phyloP scores from a whole-genome alignment of 106 monocot genomes.

The Platanthera zijinensis region DNA sequence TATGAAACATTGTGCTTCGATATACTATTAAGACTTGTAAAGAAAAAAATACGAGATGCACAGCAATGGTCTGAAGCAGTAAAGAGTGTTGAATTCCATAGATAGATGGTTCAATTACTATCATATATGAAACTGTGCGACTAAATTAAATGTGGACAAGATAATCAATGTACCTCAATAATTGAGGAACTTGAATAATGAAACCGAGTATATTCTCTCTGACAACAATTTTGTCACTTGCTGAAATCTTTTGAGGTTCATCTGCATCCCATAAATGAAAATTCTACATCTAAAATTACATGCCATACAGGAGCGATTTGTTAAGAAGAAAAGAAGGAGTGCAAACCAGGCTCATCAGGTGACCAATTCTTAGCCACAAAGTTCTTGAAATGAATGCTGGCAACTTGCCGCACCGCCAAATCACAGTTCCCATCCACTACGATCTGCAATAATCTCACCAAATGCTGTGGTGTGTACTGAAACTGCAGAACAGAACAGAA shows the following conservation, averaged over 20 bases:
- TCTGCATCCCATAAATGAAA: constrained; percentile 25
- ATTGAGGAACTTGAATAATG: constrained; percentile 69
- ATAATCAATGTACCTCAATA: constrained; percentile 53
- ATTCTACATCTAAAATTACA: neutral
- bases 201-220: constrained; percentile 76
- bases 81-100: neutral
- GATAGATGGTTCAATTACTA: neutral
- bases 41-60: neutral
- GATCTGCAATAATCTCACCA: constrained; percentile 84
- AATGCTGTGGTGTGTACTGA: constrained; percentile 76
- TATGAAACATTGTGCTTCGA: neutral
- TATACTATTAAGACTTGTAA: neutral
- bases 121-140: neutral
- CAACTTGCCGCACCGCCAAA: constrained; percentile 78
- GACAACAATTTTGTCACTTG: constrained; percentile 57
- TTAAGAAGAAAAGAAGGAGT: neutral
- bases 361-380: constrained; percentile 95
- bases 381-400: constrained; percentile 97
- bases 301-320: neutral
- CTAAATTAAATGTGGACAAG: neutral
- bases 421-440: constrained; percentile 63
- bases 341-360: constrained; percentile 55
- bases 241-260: constrained; percentile 49
- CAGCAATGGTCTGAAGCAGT: neutral
- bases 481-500: constrained; percentile 37